phyloP scores from a whole-genome alignment of 192 early-diverging fungal genomes.

The Mortierella hygrophila region DNA sequence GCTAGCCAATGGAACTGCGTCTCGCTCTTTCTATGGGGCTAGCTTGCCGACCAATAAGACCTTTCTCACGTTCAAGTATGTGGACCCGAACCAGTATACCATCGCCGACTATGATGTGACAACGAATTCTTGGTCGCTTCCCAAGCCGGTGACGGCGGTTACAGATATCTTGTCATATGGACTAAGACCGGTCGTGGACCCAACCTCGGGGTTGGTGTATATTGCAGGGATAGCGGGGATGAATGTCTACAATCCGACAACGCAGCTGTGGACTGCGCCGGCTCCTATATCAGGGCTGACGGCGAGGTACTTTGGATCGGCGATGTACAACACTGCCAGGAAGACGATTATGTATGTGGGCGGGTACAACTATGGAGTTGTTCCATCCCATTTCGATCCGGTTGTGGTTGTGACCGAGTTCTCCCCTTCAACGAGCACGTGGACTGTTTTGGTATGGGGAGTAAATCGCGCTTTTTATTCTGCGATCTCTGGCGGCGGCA shows the following conservation, averaged over 20 bases:
- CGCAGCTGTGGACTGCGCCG: background rate
- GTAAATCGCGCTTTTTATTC: background rate
- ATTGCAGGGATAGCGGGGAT: background rate
- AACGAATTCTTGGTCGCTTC: background rate
- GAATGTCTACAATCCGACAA: slow-evolving; percentile 7
- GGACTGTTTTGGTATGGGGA: slow-evolving; percentile 7
- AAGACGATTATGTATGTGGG: slow-evolving; percentile 19
- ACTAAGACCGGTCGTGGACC: background rate
- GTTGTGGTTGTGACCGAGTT: slow-evolving; percentile 11
- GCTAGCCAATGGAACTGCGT: background rate
- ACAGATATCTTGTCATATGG: background rate
- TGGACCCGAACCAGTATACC: background rate
- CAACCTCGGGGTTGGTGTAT: slow-evolving; percentile 17
- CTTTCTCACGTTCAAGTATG: slow-evolving; percentile 14
- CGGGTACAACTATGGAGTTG: slow-evolving; percentile 17
- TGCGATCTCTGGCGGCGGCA: no score
- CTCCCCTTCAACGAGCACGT: background rate
- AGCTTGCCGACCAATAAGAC: slow-evolving; percentile 14
- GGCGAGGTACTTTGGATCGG: slow-evolving; percentile 3
- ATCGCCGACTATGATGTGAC: background rate
- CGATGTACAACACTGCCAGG: background rate
- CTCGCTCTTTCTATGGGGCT: background rate
- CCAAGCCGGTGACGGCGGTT: background rate
- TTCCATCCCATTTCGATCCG: slow-evolving; percentile 13
- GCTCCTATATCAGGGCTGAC: background rate